A percentile compares a stretch with the other conserved stretches of the same genome.
Conservation (phyloP, 139 green algal species). For the Klebsormidium nitens region DNA sequence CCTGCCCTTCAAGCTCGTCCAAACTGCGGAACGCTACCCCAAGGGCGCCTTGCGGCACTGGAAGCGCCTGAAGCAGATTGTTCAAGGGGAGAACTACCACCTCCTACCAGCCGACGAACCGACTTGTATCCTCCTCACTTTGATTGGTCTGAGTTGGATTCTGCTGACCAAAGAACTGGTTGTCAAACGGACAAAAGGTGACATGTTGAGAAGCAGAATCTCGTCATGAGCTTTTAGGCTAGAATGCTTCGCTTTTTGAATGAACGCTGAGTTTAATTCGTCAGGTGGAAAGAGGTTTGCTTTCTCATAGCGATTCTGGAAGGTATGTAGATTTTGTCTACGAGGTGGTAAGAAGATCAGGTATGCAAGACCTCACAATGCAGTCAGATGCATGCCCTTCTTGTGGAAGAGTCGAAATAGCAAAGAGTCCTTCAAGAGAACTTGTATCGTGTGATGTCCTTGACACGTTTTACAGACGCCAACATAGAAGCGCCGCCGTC, state of each 20-base stretch:
- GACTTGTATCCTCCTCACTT: slow-evolving; percentile 32
- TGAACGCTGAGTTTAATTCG: no score
- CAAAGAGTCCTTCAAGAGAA: background rate
- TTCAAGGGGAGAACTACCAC: slow-evolving; percentile 44
- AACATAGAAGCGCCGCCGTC: slow-evolving; percentile 55
- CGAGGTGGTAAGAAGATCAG: background rate
- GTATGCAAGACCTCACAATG: background rate
- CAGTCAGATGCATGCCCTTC: background rate
- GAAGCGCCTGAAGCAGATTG: slow-evolving; percentile 48
- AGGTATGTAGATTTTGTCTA: background rate
- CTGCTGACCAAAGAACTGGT: no score
- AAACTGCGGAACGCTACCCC: slow-evolving; percentile 28
- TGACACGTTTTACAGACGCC: slow-evolving; percentile 28
- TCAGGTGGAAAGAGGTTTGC: no score
- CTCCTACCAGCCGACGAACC: slow-evolving; percentile 32
- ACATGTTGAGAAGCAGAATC: no score
- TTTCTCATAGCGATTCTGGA: no score
- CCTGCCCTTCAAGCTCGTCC: slow-evolving; percentile 29
- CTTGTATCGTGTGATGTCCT: background rate
- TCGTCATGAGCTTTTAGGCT: no score
- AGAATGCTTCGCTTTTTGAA: no score
- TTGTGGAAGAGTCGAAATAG: background rate
- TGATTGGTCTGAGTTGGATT: no score
- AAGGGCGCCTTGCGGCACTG: slow-evolving; percentile 27
- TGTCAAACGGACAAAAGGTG: no score